Conservation (phyloP, 176 grass and related monocot species). For the Ensete glaucum region DNA sequence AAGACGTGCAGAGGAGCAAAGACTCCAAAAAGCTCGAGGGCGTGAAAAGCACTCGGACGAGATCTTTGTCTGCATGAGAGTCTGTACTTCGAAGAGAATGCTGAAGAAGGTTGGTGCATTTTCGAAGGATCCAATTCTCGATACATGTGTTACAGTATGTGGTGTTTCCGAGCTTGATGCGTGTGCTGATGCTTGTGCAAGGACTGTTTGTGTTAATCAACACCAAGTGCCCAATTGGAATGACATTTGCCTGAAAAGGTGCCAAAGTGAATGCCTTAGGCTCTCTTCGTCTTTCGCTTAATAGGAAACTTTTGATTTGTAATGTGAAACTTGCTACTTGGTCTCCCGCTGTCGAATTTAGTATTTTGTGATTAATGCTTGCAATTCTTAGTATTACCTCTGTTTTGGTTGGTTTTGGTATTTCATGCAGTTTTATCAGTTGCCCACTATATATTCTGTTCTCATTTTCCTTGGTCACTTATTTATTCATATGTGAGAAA, state of each 20-base stretch:
- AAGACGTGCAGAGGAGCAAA: background rate
- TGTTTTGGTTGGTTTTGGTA: no score
- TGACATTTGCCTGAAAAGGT: background rate
- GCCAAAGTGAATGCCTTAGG: background rate
- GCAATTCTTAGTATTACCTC: no score
- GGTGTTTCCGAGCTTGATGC: background rate
- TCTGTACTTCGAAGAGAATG: slow-evolving; percentile 5
- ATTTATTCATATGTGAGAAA: no score
- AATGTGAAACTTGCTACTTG: no score
- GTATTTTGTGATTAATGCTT: no score
- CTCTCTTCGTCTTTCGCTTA: background rate
- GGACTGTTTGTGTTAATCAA: background rate
- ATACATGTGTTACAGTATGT: background rate
- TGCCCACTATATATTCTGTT: no score
- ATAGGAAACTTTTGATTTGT: no score
- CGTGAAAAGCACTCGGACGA: background rate
- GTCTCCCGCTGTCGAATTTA: no score
- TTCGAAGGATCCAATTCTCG: background rate
- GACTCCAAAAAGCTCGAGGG: background rate
- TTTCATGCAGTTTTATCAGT: no score
- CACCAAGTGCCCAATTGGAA: slow-evolving; percentile 4
- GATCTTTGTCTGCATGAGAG: background rate
- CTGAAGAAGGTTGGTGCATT: slow-evolving; percentile 8
- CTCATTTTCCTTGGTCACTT: no score
- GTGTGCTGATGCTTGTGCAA: background rate